Evolutionary conservation across 2,329 filamentous ascomycete species (phyloP), one percentile per base, ranked within the genome.

Genomic region (Xenosphaeropsis pyriputrescens): DNA sequence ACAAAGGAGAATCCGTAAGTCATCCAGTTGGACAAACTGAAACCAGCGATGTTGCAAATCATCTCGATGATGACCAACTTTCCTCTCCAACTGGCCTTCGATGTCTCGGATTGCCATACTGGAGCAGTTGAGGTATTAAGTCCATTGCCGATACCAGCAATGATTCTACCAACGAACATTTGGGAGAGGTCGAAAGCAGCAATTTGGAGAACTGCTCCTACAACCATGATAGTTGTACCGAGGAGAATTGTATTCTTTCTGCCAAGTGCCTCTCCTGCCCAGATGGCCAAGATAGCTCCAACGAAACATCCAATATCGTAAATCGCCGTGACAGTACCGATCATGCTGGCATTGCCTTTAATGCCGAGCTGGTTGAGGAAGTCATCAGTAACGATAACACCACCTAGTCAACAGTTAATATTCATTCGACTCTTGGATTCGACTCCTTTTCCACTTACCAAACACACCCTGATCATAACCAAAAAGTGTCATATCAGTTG

Each of bases 21-120:
- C 39, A 75, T 61, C 70, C 69, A 75, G 52, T 72, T 72, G 1
- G 63, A 67, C 26, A 72, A 59, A 52, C 65, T 68, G 53, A 72
- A 66, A 32, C 69, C 69, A 18, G 59, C 58, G 0, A 65, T 68
- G 43, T 72, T 70, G 18, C 6, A 57, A 45, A 31, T 13, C 13
- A 67, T 67, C 18, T 57, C 55, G n/a, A 56, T 52, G 12, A 42
- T 43, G 15, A 67, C 60, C 7, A 62, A 53, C 15, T 57, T 56
- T 31, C 63, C 64, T 30, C 64, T 52, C 32, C 57, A 57, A n/a
- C 57, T 51, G 1, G 57, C 56, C 36, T 61, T 56, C 34, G 58
- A 63, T 1, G 66, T 52, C 43, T 68, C 64, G 0, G 60, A 55
- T 40, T 66, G 63, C 41, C 63, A 62, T 47, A 57, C 56, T 0